These are phyloP conservation scores for Pseudozyma tsukubaensis DNA, from an alignment of 1,284 basidiomycete species.

Conservation along the genomic window DNA sequence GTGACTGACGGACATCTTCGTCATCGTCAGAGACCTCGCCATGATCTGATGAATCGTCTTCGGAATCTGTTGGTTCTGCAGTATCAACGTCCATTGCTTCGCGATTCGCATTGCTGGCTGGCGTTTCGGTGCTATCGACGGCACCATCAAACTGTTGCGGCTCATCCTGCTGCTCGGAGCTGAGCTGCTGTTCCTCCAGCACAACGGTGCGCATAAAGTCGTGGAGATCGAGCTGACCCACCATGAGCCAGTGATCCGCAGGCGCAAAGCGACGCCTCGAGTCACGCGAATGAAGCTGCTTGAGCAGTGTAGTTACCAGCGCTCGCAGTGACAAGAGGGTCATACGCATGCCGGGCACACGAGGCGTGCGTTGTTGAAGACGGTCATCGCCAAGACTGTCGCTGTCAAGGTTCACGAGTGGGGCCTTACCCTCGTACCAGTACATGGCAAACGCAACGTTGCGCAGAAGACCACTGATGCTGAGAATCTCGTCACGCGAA, in stretches of 20 bases:
- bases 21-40: constrained; percentile 24
- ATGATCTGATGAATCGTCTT: constrained; percentile 9
- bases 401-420: constrained; percentile 32
- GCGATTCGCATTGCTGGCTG: neutral
- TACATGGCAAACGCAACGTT: constrained; percentile 85
- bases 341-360: constrained; percentile 55
- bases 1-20: constrained; percentile 8
- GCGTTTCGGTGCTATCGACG: neutral
- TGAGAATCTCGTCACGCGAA: constrained; percentile 81
- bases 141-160: constrained; percentile 1
- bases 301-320: constrained; percentile 57
- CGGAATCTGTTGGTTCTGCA: neutral
- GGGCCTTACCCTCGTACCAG: constrained; percentile 74
- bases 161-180: constrained; percentile 35
- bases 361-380: constrained; percentile 10
- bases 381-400: constrained; percentile 7
- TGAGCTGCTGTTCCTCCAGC: constrained; percentile 62
- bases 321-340: constrained; percentile 51
- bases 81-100: constrained; percentile 13
- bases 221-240: constrained; percentile 76
- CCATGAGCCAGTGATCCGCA: constrained; percentile 86
- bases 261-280: constrained; percentile 52
- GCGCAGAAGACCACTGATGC: constrained; percentile 77
- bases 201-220: constrained; percentile 91
- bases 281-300: constrained; percentile 64